Percentiles rank a stretch among this genome's conserved stretches.
These are phyloP conservation scores for Lactifluus volemus DNA, from an alignment of 768 basidiomycete species.

Conservation along the genomic window DNA sequence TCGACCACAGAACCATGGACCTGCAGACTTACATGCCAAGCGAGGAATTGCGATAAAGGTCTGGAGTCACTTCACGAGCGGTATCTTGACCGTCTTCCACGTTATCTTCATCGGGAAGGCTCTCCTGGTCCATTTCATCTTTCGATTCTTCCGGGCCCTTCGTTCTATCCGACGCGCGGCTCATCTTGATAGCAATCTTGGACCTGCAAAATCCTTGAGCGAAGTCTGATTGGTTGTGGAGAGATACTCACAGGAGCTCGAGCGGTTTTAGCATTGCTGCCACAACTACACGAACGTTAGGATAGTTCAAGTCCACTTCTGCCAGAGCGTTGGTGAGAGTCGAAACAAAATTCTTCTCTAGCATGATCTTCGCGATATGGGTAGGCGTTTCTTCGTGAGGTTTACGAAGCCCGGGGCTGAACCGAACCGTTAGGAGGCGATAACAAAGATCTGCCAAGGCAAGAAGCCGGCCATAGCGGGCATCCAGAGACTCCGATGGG, in stretches of 20 bases:
- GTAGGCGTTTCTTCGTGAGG: slow-evolving; percentile 69
- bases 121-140: slow-evolving; percentile 38
- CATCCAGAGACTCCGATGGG: slow-evolving; percentile 47
- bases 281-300: slow-evolving; percentile 80
- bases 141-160: slow-evolving; percentile 46
- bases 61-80: slow-evolving; percentile 76
- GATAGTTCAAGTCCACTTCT: slow-evolving; percentile 94
- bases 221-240: background rate
- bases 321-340: slow-evolving; percentile 80
- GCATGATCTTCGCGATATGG: slow-evolving; percentile 94
- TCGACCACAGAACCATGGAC: background rate
- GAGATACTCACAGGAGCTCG: slow-evolving; percentile 66
- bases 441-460: slow-evolving; percentile 83
- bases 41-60: slow-evolving; percentile 93
- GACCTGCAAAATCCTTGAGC: slow-evolving; percentile 44
- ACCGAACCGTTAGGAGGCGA: slow-evolving; percentile 75
- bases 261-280: slow-evolving; percentile 81
- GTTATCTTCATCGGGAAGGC: slow-evolving; percentile 40
- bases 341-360: slow-evolving; percentile 94
- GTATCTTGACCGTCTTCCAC: slow-evolving; percentile 55
- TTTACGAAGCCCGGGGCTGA: slow-evolving; percentile 43
- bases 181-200: slow-evolving; percentile 98
- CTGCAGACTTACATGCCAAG: slow-evolving; percentile 71
- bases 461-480: slow-evolving; percentile 80
- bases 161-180: slow-evolving; percentile 57